phyloP scores from a whole-genome alignment of 139 green algal genomes.

The Coelastrella sp. region DNA sequence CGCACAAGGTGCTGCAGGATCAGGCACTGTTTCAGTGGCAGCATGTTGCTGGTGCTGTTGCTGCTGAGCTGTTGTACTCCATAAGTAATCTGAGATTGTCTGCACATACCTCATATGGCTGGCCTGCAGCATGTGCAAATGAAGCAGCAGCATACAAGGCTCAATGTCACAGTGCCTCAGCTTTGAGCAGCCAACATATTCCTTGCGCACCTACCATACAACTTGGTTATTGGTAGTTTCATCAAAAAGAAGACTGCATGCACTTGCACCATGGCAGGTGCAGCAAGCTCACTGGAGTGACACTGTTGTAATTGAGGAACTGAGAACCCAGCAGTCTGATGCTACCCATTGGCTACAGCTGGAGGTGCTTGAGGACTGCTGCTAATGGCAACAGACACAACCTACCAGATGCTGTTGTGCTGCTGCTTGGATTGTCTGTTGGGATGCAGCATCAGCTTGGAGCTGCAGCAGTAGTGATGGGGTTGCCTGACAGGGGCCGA shows the following conservation, averaged over 20 bases:
- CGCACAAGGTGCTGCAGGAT: neutral
- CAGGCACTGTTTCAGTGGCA: neutral
- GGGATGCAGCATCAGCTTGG: neutral
- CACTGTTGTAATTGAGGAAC: no score
- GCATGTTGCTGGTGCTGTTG: neutral
- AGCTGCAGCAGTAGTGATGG: slow-evolving; percentile 35
- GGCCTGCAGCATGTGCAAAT: neutral
- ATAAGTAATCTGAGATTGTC: slow-evolving; percentile 4
- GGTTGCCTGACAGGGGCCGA: neutral
- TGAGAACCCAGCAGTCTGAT: no score
- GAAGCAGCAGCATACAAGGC: neutral
- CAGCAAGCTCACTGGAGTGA: no score
- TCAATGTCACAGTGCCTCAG: neutral
- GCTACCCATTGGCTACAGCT: no score
- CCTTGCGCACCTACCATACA: no score
- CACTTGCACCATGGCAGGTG: no score
- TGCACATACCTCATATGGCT: slow-evolving; percentile 31
- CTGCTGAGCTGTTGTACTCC: neutral
- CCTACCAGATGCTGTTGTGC: slow-evolving; percentile 21
- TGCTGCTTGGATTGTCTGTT: slow-evolving; percentile 26
- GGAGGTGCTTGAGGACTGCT: no score
- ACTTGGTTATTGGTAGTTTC: no score
- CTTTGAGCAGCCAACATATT: neutral
- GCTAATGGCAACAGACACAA: neutral
- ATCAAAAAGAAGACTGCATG: neutral